Evolutionary conservation across 768 basidiomycete species (phyloP), one percentile per base, ranked within the genome.

Genomic region (Phaeolepiota aurea): DNA sequence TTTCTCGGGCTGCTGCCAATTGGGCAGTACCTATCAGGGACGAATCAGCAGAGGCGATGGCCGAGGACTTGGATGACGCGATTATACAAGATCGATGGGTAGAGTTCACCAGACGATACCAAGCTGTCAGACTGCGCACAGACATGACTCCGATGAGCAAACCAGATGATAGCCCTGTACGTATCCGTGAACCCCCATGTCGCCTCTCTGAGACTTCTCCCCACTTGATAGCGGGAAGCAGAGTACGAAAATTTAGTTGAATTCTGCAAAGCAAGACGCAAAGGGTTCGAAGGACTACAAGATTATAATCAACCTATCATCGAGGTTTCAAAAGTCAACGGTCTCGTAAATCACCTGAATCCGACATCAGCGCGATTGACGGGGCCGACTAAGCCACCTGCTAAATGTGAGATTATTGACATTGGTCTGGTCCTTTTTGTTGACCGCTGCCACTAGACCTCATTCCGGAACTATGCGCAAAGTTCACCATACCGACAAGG

Each of bases 381-480:
- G 21, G 55, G 54, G 30, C 53, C 65, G 40, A 54, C 44, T 45
- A 73, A 65, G 50, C 57, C 53, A 2, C 61, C 68, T 3, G 68
- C 74, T 3, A 85, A 82, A 63, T 84, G 87, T 86, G 55, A 21
- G 76, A 52, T 22, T 46, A 41, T 33, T 15, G 31, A 21, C 25
- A 18, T 32, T 37, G 19, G 13, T 20, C 20, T 33, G 20, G 14
- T 11, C 32, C 19, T 30, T 25, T 23, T 43, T 42, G 15, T 45
- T 45, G 25, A 7, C 7, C 25, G n/a, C 20, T 10, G 37, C 32
- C 12, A 41, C 5, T 53, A 90, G 87, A 84, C 55, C 66, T 90
- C 30, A 87, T 90, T 50, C 88, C 88, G n/a, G 88, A 90, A 55
- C 63, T 89, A 12, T 85, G 81, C 52, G 71, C 70, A 32, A 83